phyloP scores from a whole-genome alignment of 768 basidiomycete species.

The Plicaturopsis crispa region DNA sequence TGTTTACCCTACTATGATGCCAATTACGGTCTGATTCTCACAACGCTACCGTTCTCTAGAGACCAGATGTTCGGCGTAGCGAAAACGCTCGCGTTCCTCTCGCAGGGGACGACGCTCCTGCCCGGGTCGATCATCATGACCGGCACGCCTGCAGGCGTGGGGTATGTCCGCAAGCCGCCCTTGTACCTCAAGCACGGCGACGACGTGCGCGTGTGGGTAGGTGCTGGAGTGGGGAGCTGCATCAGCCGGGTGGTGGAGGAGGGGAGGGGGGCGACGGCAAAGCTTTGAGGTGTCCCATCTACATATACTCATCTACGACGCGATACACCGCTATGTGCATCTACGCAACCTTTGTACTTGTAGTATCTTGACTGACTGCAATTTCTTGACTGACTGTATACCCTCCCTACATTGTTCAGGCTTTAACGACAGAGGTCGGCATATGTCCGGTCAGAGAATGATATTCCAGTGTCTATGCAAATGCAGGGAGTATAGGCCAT shows the following conservation, averaged over 20 bases:
- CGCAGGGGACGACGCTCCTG: constrained; percentile 77
- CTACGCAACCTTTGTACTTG: too few species aligned
- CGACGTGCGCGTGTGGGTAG: constrained; percentile 58
- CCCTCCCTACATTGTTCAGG: too few species aligned
- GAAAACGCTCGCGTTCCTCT: constrained; percentile 73
- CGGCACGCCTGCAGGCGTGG: constrained; percentile 77
- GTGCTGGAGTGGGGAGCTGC: constrained; percentile 70
- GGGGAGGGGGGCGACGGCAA: constrained; percentile 26
- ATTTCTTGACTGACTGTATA: too few species aligned
- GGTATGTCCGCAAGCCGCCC: constrained; percentile 67
- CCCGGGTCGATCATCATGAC: constrained; percentile 82
- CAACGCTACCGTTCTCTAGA: constrained; percentile 30
- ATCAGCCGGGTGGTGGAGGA: constrained; percentile 78
- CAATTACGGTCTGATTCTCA: too few species aligned
- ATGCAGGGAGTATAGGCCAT: too few species aligned
- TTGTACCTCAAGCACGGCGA: constrained; percentile 71
- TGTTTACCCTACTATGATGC: too few species aligned
- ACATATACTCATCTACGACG: too few species aligned
- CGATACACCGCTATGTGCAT: too few species aligned
- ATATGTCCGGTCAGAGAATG: too few species aligned
- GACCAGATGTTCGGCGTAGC: constrained; percentile 78
- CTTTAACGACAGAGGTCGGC: too few species aligned
- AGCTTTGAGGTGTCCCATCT: background rate
- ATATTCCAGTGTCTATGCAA: too few species aligned
- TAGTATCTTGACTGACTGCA: too few species aligned